Percentiles rank a stretch among this genome's conserved stretches.
Conservation (phyloP, 202 grass and related monocot genomes). For the Zoysia matrella region DNA sequence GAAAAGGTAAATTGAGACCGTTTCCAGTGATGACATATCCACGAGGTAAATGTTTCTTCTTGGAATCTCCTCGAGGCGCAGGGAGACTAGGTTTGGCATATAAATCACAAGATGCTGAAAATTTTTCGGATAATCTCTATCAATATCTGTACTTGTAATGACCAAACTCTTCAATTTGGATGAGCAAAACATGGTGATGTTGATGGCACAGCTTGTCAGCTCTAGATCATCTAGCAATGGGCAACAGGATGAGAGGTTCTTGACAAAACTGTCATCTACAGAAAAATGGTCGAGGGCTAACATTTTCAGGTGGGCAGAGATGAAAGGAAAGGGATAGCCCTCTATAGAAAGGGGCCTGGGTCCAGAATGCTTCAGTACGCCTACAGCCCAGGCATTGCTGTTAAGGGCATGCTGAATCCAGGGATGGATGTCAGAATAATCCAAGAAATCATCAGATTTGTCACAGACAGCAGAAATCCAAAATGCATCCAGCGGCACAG, state of each 20-base stretch:
- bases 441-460: conserved; percentile 13
- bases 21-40: conserved; percentile 36
- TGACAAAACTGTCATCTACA: conserved; percentile 19
- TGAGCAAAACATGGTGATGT: conserved; percentile 36
- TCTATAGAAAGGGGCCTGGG: conserved; percentile 2
- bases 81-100: conserved; percentile 37
- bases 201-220: conserved; percentile 17
- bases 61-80: conserved; percentile 31
- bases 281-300: conserved; percentile 1
- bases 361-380: conserved; percentile 14
- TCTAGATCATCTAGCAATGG: conserved; percentile 24
- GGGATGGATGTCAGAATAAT: conserved; percentile 37
- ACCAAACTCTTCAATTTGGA: conserved; percentile 4
- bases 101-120: conserved; percentile 41
- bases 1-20: conserved; percentile 24
- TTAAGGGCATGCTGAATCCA: conserved; percentile 31
- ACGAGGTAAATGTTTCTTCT: conserved; percentile 15
- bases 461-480: conserved; percentile 21
- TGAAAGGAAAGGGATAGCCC: conserved; percentile 25
- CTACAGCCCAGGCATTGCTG: conserved; percentile 6
- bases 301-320: neutral
- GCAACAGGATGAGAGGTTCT: conserved; percentile 31
- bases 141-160: neutral
- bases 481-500: conserved; percentile 10
- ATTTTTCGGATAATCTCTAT: neutral